Conservation (phyloP, 2,329 filamentous ascomycete genomes). For the Simplicillium aogashimaense region DNA sequence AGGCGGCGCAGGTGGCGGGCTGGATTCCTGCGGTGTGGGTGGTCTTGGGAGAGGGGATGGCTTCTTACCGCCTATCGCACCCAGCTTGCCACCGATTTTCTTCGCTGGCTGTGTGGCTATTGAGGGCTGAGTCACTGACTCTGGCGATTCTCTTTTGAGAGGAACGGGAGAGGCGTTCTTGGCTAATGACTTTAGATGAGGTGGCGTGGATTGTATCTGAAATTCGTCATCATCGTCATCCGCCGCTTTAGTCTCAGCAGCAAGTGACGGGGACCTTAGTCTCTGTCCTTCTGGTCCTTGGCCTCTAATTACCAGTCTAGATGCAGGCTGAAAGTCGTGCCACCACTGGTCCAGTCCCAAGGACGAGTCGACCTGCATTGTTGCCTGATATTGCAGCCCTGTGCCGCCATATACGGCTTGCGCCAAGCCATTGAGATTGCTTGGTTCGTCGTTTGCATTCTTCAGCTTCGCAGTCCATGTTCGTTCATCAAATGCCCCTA, state of each 20-base stretch:
- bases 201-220: conserved; percentile 38
- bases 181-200: conserved; percentile 19
- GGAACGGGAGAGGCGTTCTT: conserved; percentile 8
- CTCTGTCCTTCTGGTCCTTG: conserved; percentile 1
- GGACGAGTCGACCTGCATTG: conserved; percentile 20
- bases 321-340: conserved; percentile 26
- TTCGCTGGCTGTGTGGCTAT: neutral
- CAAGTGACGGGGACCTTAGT: conserved; percentile 7
- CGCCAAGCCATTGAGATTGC: conserved; percentile 26
- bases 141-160: conserved; percentile 4
- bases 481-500: conserved; percentile 35
- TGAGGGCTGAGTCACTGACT: conserved; percentile 1
- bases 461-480: conserved; percentile 25
- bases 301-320: conserved; percentile 9
- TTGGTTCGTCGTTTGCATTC: conserved; percentile 13
- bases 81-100: conserved; percentile 18
- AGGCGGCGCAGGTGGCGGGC: conserved; percentile 10
- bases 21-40: neutral
- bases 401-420: conserved; percentile 27
- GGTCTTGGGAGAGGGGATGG: conserved; percentile 11
- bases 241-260: conserved; percentile 9
- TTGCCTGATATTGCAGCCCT: conserved; percentile 19
- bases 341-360: conserved; percentile 38
- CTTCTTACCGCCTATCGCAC: conserved; percentile 24
- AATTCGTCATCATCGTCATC: conserved; percentile 38